Evolutionary conservation across 768 basidiomycete genomes (phyloP).

Genomic region (Sistotremastrum suecicum): DNA sequence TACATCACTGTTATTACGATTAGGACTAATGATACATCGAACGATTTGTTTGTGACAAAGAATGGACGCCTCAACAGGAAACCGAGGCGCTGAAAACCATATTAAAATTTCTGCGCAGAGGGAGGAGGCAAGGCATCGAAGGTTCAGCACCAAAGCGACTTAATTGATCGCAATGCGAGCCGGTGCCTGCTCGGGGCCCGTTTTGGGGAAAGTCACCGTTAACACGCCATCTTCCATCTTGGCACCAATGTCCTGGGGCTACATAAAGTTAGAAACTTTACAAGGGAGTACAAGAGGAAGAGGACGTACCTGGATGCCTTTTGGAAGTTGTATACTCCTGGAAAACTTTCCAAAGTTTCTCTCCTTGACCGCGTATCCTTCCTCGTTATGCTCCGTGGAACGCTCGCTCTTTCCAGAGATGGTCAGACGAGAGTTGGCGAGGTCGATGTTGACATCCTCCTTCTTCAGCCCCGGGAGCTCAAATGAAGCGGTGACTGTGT

Average conservation of each 20-base stretch:
- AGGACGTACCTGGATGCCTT: conserved; percentile 28
- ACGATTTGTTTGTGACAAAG: too few species aligned
- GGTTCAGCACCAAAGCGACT: too few species aligned
- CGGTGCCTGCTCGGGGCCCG: conserved; percentile 6
- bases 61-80: too few species aligned
- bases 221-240: conserved; percentile 8
- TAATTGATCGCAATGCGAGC: conserved; percentile 7
- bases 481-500: conserved; percentile 38
- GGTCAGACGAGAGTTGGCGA: conserved; percentile 33
- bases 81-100: too few species aligned
- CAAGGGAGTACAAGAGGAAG: too few species aligned
- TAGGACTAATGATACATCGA: too few species aligned
- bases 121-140: too few species aligned
- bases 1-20: too few species aligned
- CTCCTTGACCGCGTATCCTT: conserved; percentile 21
- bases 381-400: conserved; percentile 19
- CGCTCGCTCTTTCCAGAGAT: conserved; percentile 34
- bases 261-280: not conserved
- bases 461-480: conserved; percentile 45
- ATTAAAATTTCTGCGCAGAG: too few species aligned
- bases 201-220: conserved; percentile 10
- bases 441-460: conserved; percentile 36
- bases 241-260: conserved; percentile 11
- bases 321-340: conserved; percentile 31
- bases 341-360: conserved; percentile 34